Conservation (phyloP, 2,329 filamentous ascomycete genomes). For the Didymosphaeria variabile region DNA sequence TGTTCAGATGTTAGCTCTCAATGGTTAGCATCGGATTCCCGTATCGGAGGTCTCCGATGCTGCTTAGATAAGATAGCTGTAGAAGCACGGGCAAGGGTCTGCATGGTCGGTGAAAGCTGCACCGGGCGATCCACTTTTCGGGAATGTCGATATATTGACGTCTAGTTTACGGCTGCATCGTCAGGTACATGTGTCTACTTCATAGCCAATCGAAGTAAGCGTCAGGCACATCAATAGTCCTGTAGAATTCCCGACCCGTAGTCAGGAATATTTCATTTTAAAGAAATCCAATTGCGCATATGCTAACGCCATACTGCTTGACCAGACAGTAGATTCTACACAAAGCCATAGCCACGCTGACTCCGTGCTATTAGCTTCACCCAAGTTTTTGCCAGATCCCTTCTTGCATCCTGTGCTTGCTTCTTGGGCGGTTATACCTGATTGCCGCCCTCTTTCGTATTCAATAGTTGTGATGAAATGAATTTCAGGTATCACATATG, state of each 20-base stretch:
- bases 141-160: slow-evolving; percentile 8
- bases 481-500: slow-evolving; percentile 32
- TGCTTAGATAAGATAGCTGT: slow-evolving; percentile 34
- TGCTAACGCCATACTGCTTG: slow-evolving; percentile 32
- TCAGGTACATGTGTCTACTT: slow-evolving; percentile 11
- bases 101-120: slow-evolving; percentile 11
- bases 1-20: background rate
- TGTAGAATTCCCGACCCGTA: slow-evolving; percentile 11
- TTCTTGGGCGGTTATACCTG: slow-evolving; percentile 11
- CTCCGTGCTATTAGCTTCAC: slow-evolving; percentile 28
- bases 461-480: slow-evolving; percentile 20
- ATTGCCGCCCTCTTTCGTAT: slow-evolving; percentile 15
- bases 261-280: slow-evolving; percentile 23
- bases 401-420: slow-evolving; percentile 7
- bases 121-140: slow-evolving; percentile 7
- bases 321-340: slow-evolving; percentile 33
- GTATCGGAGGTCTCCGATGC: slow-evolving; percentile 1
- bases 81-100: slow-evolving; percentile 8
- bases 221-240: background rate
- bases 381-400: slow-evolving; percentile 23
- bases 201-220: background rate
- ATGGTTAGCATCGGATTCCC: background rate
- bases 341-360: slow-evolving; percentile 28
- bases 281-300: slow-evolving; percentile 31
- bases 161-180: slow-evolving; percentile 4